Evolutionary conservation across 2,329 filamentous ascomycete species (phyloP), one percentile per base, ranked within the genome.

Genomic region (Delphinella strobiligena): DNA sequence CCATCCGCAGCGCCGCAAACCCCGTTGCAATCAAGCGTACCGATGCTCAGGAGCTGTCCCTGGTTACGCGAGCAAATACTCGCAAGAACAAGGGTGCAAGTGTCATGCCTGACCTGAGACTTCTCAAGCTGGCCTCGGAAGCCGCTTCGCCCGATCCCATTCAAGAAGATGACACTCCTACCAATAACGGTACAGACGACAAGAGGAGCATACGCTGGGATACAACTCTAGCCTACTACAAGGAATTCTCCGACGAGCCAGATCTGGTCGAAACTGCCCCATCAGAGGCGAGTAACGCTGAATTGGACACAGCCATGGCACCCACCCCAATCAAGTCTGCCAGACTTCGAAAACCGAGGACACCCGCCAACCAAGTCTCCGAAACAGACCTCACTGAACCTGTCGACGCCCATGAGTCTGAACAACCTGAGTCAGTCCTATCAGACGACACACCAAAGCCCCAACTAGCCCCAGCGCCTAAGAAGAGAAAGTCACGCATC

Each of bases 81-180:
- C 58, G 62, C 31, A 66, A 64, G 50, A 72, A 72, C 51, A 71
- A 70, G 43, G 61, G 62, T 34, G 62, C 61, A 17, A 58, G 61
- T 12, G 49, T 69, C 17, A 51, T 62, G 38, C 67, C 67, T 33
- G 54, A 50, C n/a, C 47, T 63, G 7, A 58, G 63, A 22, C 51
- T 72, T 9, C 52, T 59, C 17, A 65, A 64, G 41, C 52, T 71
- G 8, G 52, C 54, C 8, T 51, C 51, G 9, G 61, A 62, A 5
- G 45, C 48, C 5, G 18, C 42, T 32, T 17, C 38, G 32, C 31
- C 27, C 3, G 35, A 41, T 22, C n/a, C 17, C 11, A 8, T 27
- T 1, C 19, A 12, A 5, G 19, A 45, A 17, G 45, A 45, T 5
- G 47, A 19, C 44, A 45, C 11, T 1, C 9, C 14, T 31, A 41